Base-by-base conservation (phyloP, 164 flowering plant species). In the Umbilicus rupestris region DNA sequence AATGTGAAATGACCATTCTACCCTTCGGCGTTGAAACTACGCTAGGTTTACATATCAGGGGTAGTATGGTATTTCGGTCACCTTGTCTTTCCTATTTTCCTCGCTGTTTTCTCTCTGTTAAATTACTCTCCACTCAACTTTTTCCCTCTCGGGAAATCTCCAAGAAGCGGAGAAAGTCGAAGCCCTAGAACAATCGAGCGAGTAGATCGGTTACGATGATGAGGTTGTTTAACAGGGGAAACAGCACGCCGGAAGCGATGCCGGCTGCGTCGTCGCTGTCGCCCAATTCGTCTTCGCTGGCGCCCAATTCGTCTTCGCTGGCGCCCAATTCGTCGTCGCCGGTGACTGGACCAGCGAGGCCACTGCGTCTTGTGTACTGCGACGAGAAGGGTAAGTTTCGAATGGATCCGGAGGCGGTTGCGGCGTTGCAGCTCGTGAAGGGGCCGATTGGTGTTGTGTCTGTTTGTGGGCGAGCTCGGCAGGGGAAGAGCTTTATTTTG, bases 401-500 rank as follows among this genome's bases (percentile, higher is more conserved):
- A 71, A 92, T 95, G 92, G 99, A 95, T 81, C 97, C 96, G 1
- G 99, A 94, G 66, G 96, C 99, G 17, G 87, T 88, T 8, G 88
- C 99, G 17, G 68, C 80, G 29, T 90, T 95, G 33, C 97, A 95
- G 73, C 88, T 95, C 15, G 89, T 95, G 41, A 92, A 92, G 75
- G 96, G 77, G 22, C 99, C 99, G 9, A 80, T 95, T 28, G 97
- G 99, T 3, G 86, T 92, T 12, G 99, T 92, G 69, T 86, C 99
- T 16, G 97, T 95, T 30, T 95, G 99, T 42, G 99, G 99, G 22
- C 90, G 97, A 17, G 97, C 97, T 72, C 90, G 99, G 4, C 99
- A 95, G 74, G 99, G 97, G 55, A 95, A 95, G 81, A 95, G 97
- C 79, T 95, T 79, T 65, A 86, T 92, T 24, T 76, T 95, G 71